Base-by-base conservation (phyloP, 805 yeast species). In the Pichia insulana region DNA sequence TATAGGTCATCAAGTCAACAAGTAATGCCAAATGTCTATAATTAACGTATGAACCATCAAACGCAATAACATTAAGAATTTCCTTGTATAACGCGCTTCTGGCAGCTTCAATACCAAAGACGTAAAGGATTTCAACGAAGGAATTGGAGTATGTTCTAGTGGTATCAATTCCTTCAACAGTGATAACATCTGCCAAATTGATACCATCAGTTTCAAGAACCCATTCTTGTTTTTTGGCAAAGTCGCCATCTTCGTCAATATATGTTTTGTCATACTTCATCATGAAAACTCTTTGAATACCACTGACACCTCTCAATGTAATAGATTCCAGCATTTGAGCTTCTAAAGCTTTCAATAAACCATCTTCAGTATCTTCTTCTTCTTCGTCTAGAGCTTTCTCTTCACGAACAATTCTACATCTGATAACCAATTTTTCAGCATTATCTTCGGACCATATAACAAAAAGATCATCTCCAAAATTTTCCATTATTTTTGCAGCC, bases 381-480 rank as follows among this genome's bases (percentile, higher is more conserved):
- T 92, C 97, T 56, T 87, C 96, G 54, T 90, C 97, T 61, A 88
- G 63, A 7, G 86, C 72, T 67, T 90, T 90, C 45, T 96, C 96
- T 61, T 89, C 96, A 66, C 98, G 86, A 36, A 92, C 87, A 53
- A 94, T 95, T 71, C 99, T 85, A 73, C 97, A 90, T 73, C 99
- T 95, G 53, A 92, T 84, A 49, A 92, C 82, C 65, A 92, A 80
- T 65, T 88, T 89, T 52, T 90, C 97, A 36, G 97, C 96, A 57
- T 92, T 90, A 70, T 92, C 99, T 72, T 94, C 98, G 37, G 97
- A 87, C 97, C 98, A 92, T 58, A 92, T 92, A 33, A 92, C 96
- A 57, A 90, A 92, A 67, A 92, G 68, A 65, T 92, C 98, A 54
- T 88, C 95, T 42, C 89, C 94, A 63, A 92, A 92, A 49, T 85